Evolutionary conservation across 164 flowering plant species (phyloP), one percentile per base, ranked within the genome.

Genomic region (Buxus sempervirens): DNA sequence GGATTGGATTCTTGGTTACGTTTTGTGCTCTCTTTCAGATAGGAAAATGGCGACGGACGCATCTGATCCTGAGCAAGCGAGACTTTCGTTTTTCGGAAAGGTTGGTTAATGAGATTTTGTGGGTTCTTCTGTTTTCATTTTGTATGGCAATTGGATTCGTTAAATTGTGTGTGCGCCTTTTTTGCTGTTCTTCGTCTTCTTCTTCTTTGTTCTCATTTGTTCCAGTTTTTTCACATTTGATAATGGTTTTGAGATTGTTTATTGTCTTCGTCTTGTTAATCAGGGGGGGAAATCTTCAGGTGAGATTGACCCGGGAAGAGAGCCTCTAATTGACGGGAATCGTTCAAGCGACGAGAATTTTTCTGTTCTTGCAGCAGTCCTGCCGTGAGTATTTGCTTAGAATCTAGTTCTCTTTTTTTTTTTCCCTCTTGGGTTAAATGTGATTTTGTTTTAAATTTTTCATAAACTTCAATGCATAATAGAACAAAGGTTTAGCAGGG

Each of bases 331-430:
- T 58, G 49, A 64, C 56, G 77, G 59, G 51, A 41, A 25, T 23
- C 63, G 41, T 51, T 15, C 57, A 56, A 28, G 54, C 32, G 25
- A 48, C 26, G 84, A 84, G 60, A 74, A 70, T 57, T 89, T 84
- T 68, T 85, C 91, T 16, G 72, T 81, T 65, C 13, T 64, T 49
- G 71, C 90, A 9, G 82, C 84, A 9, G 67, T 84, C 21, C 73
- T 83, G 9, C 86, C 95, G 95, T 89, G 67, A 80, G 88, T 79
- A 18, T 27, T 64, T 20, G 26, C 6, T 23, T 54, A 13, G 12
- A 9, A 24, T 67, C 8, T 16, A 32, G 7, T 23, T 54, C 49
- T 55, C 4, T 45, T 41, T 41, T 13, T 63, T 9, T 51, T 53
- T 63, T 22, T 45, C 23, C 22, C 1, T 5, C 21, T 1, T 61